A percentile compares a stretch with the other conserved stretches of the same genome.
phyloP scores from a whole-genome alignment of 1,139 yeast genomes.

The Zygoascus sp. region DNA sequence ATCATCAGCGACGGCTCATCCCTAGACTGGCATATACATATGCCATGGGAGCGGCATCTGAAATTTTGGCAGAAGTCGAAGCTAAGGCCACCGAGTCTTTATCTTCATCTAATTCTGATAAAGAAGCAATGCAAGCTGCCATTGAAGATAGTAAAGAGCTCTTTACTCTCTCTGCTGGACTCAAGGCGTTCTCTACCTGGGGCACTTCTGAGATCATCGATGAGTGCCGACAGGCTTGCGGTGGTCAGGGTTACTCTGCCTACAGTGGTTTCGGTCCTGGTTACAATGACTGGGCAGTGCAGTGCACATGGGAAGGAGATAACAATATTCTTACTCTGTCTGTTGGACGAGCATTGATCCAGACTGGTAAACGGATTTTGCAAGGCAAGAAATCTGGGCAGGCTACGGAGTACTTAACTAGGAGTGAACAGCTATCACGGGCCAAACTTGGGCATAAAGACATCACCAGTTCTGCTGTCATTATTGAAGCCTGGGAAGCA shows the following conservation, averaged over 20 bases:
- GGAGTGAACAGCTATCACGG: conserved; percentile 22
- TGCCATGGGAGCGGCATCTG: conserved; percentile 71
- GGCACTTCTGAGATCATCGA: conserved; percentile 72
- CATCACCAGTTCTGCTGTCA: conserved; percentile 31
- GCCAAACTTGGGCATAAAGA: conserved; percentile 28
- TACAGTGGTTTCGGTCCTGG: conserved; percentile 89
- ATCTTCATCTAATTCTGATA: conserved; percentile 35
- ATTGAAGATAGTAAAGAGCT: conserved; percentile 67
- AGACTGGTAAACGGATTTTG: conserved; percentile 31
- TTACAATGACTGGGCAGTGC: conserved; percentile 88
- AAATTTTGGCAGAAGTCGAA: conserved; percentile 55
- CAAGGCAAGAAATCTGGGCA: conserved; percentile 32
- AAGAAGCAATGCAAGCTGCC: conserved; percentile 38
- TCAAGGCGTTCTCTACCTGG: conserved; percentile 91
- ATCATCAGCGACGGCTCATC: conserved; percentile 79
- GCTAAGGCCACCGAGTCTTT: conserved; percentile 49
- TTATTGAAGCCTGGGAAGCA: conserved; percentile 40
- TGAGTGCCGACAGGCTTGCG: conserved; percentile 92
- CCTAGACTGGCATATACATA: conserved; percentile 80
- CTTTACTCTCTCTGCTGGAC: conserved; percentile 81
- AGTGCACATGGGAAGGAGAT: conserved; percentile 98
- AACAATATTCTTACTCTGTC: conserved; percentile 80
- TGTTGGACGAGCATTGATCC: conserved; percentile 53
- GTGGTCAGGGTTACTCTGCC: conserved; percentile 92
- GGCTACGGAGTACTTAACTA: conserved; percentile 32